Evolutionary conservation across 108 stramenopile genomes (phyloP), one percentile per base, ranked within the genome.

Genomic region (Fistulifera solaris): DNA sequence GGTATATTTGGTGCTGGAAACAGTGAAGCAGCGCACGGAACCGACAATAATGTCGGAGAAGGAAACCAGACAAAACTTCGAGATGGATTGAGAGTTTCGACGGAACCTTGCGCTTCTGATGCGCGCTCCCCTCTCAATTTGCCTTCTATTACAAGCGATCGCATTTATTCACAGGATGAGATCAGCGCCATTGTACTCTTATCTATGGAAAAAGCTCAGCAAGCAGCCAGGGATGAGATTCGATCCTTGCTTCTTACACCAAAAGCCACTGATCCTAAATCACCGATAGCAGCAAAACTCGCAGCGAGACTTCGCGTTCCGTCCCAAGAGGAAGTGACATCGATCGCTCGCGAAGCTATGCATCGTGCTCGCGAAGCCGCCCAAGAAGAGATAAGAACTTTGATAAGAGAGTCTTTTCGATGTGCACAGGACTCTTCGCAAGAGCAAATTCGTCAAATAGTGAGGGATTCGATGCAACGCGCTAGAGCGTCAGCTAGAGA

Each of bases 161-260:
- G 44, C 19, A 17, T 19, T 6, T 45, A 19, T 11, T 45, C 44
- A 11, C 19, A 45, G 6, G 19, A 21, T 19, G 44, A 45, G 21
- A 45, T 45, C 11, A 21, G 21, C 16, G 21, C 16, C 11, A 45
- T 45, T 11, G 44, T 45, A 21, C 44, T 19, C 44, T 19, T 19
- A 17, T 45, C 44, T 6, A 45, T 45, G 44, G 44, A 45, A 17
- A 45, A 21, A 21, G 44, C 44, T 45, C 44, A 45, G 21, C 44
- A 45, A 45, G 21, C 44, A 8, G 44, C 44, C 3, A 45, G 44
- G 21, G 44, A 19, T 21, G 44, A 45, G 44, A 45, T 45, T 19
- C 4, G 21, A 11, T 17, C 16, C 4, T 21, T 45, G 16, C 44
- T 45, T 45, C 16, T 19, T 45, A 21, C 16, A 45, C 21, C 44